Conservation (phyloP, 257 asterid genomes). For the Eucommia ulmoides region DNA sequence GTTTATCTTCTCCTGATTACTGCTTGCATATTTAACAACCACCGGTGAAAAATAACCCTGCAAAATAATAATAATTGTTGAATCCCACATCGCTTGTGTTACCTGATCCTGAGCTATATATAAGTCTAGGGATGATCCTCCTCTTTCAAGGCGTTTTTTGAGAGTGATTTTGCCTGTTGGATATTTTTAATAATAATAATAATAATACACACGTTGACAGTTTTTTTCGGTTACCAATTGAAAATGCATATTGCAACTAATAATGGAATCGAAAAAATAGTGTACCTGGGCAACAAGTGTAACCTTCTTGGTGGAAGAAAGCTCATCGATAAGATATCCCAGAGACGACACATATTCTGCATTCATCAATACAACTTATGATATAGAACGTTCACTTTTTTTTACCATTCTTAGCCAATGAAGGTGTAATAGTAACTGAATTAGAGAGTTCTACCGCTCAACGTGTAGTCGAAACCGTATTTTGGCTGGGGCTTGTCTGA, state of each 20-base stretch:
- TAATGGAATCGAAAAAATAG: no score
- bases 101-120: no score
- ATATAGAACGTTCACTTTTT: not conserved
- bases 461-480: conserved; percentile 84
- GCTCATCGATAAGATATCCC: conserved; percentile 46
- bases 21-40: conserved; percentile 68
- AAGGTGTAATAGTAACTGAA: not conserved
- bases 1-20: conserved; percentile 52
- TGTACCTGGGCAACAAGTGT: conserved; percentile 87
- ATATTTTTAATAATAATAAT: no score
- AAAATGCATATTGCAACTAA: no score
- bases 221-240: no score
- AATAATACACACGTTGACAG: no score
- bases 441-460: conserved; percentile 41
- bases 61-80: conserved; percentile 10
- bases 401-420: not conserved
- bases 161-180: no score
- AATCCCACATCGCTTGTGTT: no score
- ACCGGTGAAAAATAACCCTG: conserved; percentile 83
- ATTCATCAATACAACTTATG: conserved; percentile 9
- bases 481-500: conserved; percentile 93
- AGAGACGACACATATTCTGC: conserved; percentile 70
- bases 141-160: no score
- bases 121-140: no score
- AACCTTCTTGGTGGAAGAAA: conserved; percentile 43